phyloP scores from a whole-genome alignment of 352 stramenopile genomes.

The Phytophthora syringae region DNA sequence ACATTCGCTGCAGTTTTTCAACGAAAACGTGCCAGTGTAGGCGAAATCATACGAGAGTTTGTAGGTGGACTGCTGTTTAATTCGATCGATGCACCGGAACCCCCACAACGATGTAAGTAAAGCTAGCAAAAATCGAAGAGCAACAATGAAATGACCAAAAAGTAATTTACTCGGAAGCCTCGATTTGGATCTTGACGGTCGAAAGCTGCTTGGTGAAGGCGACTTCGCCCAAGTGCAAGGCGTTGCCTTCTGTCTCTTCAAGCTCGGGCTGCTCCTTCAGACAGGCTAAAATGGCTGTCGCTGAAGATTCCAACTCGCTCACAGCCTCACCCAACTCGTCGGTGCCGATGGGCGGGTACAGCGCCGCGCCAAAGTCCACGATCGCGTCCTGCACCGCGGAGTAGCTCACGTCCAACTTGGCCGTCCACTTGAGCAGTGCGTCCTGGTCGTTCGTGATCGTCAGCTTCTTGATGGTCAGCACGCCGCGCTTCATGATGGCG shows the following conservation, averaged over 20 bases:
- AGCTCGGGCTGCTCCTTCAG: slow-evolving; percentile 64
- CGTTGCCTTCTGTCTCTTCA: slow-evolving; percentile 37
- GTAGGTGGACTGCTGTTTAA: neutral
- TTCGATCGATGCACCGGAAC: neutral
- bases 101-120: no score
- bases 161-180: slow-evolving; percentile 48
- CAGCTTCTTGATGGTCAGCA: slow-evolving; percentile 81
- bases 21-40: slow-evolving; percentile 4
- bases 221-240: slow-evolving; percentile 48
- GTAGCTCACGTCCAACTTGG: slow-evolving; percentile 70
- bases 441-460: slow-evolving; percentile 63
- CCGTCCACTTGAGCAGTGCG: slow-evolving; percentile 76
- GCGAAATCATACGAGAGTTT: neutral
- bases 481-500: slow-evolving; percentile 80
- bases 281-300: slow-evolving; percentile 48
- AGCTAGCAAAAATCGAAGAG: neutral
- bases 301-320: slow-evolving; percentile 37
- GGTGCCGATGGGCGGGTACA: slow-evolving; percentile 78
- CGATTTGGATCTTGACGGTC: slow-evolving; percentile 64
- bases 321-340: slow-evolving; percentile 61
- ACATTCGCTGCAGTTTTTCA: slow-evolving; percentile 24
- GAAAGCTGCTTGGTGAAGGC: slow-evolving; percentile 67
- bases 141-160: slow-evolving; percentile 2
- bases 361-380: slow-evolving; percentile 82
- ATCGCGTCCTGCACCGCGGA: slow-evolving; percentile 64